Evolutionary conservation across 768 basidiomycete genomes (phyloP).

Genomic region (Trametes coccinea): DNA sequence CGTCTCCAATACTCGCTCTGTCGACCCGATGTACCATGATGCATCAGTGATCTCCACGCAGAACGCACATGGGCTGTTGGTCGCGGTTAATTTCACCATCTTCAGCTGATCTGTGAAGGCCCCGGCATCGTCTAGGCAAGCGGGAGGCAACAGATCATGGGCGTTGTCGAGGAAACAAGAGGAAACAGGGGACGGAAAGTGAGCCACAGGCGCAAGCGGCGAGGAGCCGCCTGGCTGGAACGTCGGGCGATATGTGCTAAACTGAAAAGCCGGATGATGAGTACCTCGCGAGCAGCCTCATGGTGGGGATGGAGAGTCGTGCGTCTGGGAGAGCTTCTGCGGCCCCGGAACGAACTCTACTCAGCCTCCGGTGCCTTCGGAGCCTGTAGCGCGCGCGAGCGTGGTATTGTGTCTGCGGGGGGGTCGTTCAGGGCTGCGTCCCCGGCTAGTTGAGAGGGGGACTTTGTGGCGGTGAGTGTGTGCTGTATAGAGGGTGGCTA

Average conservation of each 20-base stretch:
- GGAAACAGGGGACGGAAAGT: neutral
- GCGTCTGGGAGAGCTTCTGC: neutral
- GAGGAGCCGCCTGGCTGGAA: neutral
- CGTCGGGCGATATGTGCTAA: neutral
- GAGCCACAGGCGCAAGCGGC: neutral
- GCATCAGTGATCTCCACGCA: too few relatives aligned
- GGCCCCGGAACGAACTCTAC: neutral
- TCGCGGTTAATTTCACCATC: too few relatives aligned
- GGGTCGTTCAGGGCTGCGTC: neutral
- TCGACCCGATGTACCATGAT: too few relatives aligned
- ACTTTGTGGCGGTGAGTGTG: neutral
- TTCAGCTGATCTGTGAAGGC: too few relatives aligned
- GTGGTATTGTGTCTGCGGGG: neutral
- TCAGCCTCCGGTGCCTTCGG: neutral
- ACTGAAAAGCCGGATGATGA: neutral
- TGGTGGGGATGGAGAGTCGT: neutral
- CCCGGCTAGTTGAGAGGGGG: neutral
- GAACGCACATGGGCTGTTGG: too few relatives aligned
- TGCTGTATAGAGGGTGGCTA: neutral
- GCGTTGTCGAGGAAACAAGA: constrained; percentile 8
- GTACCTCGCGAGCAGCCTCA: neutral
- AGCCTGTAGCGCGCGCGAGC: neutral
- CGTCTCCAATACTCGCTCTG: too few relatives aligned
- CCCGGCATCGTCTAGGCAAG: too few relatives aligned
- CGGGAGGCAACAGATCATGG: too few relatives aligned